A percentile compares a stretch with the other conserved stretches of the same genome.
These are phyloP conservation scores for Bacidia rubella DNA, from an alignment of 495 filamentous ascomycete species.

Conservation along the genomic window DNA sequence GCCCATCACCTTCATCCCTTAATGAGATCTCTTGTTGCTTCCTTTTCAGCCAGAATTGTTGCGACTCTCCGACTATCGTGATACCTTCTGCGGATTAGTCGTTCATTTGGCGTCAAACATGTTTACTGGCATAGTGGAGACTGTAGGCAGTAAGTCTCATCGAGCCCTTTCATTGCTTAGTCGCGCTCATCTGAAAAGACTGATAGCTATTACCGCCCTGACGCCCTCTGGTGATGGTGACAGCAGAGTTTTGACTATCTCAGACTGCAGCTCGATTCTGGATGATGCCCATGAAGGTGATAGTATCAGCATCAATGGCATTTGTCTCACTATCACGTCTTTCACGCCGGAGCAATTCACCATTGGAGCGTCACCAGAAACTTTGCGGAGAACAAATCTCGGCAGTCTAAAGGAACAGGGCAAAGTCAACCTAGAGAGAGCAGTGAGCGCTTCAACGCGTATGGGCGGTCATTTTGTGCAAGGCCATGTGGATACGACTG, in stretches of 20 bases:
- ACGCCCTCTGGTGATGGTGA: slow-evolving; percentile 54
- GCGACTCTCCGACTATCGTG: too few species aligned
- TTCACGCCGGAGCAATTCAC: slow-evolving; percentile 64
- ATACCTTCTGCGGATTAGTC: too few species aligned
- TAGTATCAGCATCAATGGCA: slow-evolving; percentile 31
- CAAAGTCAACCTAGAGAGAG: slow-evolving; percentile 82
- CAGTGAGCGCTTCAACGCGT: slow-evolving; percentile 73
- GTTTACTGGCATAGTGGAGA: slow-evolving; percentile 97
- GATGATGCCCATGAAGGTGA: slow-evolving; percentile 53
- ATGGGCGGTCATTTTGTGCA: slow-evolving; percentile 68
- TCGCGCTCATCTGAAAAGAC: slow-evolving; percentile 5
- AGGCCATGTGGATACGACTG: slow-evolving; percentile 87
- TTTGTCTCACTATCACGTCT: slow-evolving; percentile 81
- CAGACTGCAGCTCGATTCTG: slow-evolving; percentile 58
- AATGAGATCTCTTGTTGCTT: too few species aligned
- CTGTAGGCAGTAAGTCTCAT: slow-evolving; percentile 62
- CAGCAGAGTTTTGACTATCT: slow-evolving; percentile 84
- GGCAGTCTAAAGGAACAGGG: slow-evolving; percentile 37
- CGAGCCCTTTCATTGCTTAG: background rate
- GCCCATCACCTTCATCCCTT: too few species aligned
- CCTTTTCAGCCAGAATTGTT: too few species aligned
- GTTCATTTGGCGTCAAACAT: too few species aligned
- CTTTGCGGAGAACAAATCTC: slow-evolving; percentile 89
- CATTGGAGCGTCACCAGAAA: slow-evolving; percentile 91
- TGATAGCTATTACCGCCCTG: slow-evolving; percentile 65